Percentiles rank a stretch among this genome's conserved stretches.
phyloP scores from a whole-genome alignment of 148 eudicot genomes.

The Fagopyrum tataricum region DNA sequence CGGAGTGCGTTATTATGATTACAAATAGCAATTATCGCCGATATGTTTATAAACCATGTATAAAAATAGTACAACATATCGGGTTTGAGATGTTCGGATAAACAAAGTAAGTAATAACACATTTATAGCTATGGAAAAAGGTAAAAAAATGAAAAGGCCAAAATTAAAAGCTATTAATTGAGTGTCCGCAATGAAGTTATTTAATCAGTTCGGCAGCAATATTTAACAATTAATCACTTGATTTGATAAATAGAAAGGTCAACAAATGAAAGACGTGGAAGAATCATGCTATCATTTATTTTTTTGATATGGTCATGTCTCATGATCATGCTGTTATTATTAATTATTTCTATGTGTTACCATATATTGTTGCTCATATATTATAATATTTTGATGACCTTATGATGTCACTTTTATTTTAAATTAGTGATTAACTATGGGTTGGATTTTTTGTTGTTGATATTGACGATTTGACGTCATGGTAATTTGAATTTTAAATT shows the following conservation, averaged over 20 bases:
- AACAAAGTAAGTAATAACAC: no score
- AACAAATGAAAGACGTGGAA: conserved; percentile 3
- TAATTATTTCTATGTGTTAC: not conserved
- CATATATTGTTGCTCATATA: not conserved
- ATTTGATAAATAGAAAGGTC: conserved; percentile 2
- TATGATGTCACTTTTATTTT: not conserved
- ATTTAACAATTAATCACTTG: not conserved
- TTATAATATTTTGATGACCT: not conserved
- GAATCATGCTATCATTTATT: conserved; percentile 3
- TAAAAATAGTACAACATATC: no score
- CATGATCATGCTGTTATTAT: not conserved
- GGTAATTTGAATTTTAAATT: no score
- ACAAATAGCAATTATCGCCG: no score
- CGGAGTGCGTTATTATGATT: no score
- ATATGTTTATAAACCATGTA: no score
- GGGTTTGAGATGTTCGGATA: no score
- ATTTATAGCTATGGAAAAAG: no score
- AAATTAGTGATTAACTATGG: not conserved
- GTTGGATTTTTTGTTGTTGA: not conserved
- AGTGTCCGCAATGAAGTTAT: not conserved
- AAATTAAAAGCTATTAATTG: not conserved
- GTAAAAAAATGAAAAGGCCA: not conserved
- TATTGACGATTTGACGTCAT: not conserved
- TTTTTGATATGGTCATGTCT: no score
- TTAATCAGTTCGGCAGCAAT: not conserved